These are phyloP conservation scores for Raphidocelis subcapitata DNA, from an alignment of 139 green algal species.

Conservation along the genomic window DNA sequence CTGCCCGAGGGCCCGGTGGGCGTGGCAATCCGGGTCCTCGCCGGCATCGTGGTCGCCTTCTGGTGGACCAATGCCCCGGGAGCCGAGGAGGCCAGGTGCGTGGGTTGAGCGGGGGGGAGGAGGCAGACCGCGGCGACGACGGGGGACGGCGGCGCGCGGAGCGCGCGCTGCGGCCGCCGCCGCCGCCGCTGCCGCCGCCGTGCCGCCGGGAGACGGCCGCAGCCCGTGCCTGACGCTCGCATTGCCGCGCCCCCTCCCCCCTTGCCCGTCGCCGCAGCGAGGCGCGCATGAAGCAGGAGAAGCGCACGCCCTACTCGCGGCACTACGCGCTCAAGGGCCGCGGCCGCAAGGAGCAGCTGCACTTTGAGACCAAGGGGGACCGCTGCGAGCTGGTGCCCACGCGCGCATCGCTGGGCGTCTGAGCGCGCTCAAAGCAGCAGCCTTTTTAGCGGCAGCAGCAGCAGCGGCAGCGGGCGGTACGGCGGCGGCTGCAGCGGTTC, in stretches of 20 bases:
- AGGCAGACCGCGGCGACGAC: background rate
- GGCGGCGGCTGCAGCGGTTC: no score
- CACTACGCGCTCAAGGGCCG: slow-evolving; percentile 60
- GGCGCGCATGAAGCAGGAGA: slow-evolving; percentile 41
- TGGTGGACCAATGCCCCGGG: slow-evolving; percentile 54
- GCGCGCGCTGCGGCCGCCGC: background rate
- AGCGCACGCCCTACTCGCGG: slow-evolving; percentile 52
- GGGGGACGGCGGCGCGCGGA: background rate
- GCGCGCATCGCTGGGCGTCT: background rate
- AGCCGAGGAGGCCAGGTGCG: slow-evolving; percentile 50
- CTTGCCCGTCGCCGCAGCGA: slow-evolving; percentile 36
- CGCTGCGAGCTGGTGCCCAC: slow-evolving; percentile 36
- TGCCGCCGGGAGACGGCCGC: no score
- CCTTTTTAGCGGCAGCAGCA: no score
- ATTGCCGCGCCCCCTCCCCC: background rate
- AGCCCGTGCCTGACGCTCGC: no score
- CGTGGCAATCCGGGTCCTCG: slow-evolving; percentile 37
- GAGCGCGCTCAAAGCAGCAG: no score
- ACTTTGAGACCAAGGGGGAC: slow-evolving; percentile 41
- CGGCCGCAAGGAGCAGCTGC: slow-evolving; percentile 50
- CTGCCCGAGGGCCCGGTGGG: slow-evolving; percentile 12
- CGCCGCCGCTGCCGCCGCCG: no score
- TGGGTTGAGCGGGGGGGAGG: no score
- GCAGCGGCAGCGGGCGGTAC: no score
- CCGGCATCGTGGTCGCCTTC: slow-evolving; percentile 20